Evolutionary conservation across 495 filamentous ascomycete species (phyloP).

Genomic region (Tetracladium setigerum): DNA sequence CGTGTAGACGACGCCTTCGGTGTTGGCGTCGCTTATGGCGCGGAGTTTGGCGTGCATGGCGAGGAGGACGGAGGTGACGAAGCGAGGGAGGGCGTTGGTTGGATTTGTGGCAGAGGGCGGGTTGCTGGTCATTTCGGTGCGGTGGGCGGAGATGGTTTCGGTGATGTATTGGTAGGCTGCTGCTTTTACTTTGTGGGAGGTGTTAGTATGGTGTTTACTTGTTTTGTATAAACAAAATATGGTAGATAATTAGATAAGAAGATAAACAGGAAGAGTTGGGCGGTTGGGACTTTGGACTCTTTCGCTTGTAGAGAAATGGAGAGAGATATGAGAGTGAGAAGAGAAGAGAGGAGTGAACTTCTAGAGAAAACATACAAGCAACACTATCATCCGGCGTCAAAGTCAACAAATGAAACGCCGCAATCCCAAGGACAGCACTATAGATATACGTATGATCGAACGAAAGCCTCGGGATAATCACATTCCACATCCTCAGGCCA

Average conservation of each 20-base stretch:
- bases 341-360: too few relatives aligned
- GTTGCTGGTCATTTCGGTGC: background rate
- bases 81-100: background rate
- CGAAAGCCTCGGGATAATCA: background rate
- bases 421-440: background rate
- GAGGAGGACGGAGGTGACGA: conserved; percentile 1
- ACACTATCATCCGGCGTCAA: background rate
- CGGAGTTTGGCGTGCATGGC: conserved; percentile 3
- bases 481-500: conserved; percentile 2
- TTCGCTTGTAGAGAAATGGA: too few relatives aligned
- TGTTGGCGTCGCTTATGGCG: background rate
- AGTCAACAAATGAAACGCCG: conserved; percentile 1
- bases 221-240: too few relatives aligned
- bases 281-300: too few relatives aligned
- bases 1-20: background rate
- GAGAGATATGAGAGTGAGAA: too few relatives aligned
- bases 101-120: too few relatives aligned
- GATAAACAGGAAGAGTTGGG: too few relatives aligned
- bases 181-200: background rate
- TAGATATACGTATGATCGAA: conserved; percentile 1
- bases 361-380: too few relatives aligned
- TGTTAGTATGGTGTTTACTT: too few relatives aligned
- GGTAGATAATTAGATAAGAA: too few relatives aligned
- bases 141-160: conserved; percentile 1
- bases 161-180: conserved; percentile 1